Base-by-base conservation (phyloP, 1,139 yeast species). In the Debaryomycetaceae sp. region DNA sequence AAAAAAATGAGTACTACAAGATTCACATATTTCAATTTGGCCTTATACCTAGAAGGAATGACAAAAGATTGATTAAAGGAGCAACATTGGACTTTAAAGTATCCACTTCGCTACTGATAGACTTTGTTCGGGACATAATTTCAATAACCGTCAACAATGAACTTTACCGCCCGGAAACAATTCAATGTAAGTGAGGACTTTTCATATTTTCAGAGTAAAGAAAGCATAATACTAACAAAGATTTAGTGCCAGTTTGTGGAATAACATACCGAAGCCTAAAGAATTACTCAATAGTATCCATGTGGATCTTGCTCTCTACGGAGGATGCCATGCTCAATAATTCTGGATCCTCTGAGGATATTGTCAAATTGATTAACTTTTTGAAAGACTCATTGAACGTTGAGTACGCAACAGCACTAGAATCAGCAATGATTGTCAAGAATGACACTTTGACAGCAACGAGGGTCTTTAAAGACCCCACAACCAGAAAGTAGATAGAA, bases 281-380 rank as follows among this genome's bases (percentile, higher is more conserved):
- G 1, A 37, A 48, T 2, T 63, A 62, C 41, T 49, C 60, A 6
- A 50, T 62, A 3, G 41, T 60, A 5, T 53, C 64, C 1, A 24
- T 62, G 11, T 63, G 66, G 65, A 33, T 62, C 8, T 50, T 53
- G 38, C 57, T 60, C 1, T 59, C 59, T 8, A 9, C 13, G 0
- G 41, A 46, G 41, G 6, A 38, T 31, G 40, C 23, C 9, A 36
- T 33, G 9, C 38, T 37, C n/a, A 36, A 42, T 1, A 38, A 45
- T 30, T 43, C 49, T 1, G 53, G 53, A 37, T 45, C 49, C 35
- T 50, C 50, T 4, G 35, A 24, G 6, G 38, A 45, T 11, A 34
- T 55, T 6, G 24, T 47, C 9, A 36, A 47, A 1, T 46, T 60
- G 9, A 37, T 60, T 6, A 55, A 59, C 13, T 35, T 45, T 8